Percentiles rank a stretch among this genome's conserved stretches.
Conservation (phyloP, 192 early-diverging fungal species). For the Backusella australiensis region DNA sequence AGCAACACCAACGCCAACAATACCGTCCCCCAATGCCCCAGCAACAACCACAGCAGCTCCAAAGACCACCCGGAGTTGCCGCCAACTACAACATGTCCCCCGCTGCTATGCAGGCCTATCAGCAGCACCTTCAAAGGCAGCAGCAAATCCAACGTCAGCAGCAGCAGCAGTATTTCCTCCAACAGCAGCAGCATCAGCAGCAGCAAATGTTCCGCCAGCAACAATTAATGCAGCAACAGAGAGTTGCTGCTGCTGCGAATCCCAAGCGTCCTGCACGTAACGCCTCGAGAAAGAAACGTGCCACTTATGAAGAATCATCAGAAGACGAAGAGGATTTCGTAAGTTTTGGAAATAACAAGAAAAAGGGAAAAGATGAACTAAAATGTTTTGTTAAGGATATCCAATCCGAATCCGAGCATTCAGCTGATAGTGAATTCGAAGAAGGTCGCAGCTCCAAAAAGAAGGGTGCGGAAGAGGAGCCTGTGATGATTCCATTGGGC, state of each 20-base stretch:
- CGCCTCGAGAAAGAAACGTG: constrained; percentile 27
- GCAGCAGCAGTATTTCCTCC: not conserved
- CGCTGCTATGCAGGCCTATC: constrained; percentile 1
- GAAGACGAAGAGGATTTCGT: constrained; percentile 30
- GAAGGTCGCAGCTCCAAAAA: constrained; percentile 16
- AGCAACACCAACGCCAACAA: not conserved
- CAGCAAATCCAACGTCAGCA: not conserved
- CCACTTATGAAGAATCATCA: constrained; percentile 26
- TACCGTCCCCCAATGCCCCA: not conserved
- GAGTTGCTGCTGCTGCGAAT: not conserved
- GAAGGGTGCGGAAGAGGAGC: constrained; percentile 36
- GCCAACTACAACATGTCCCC: not conserved
- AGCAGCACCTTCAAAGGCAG: not conserved
- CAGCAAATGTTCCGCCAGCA: not conserved
- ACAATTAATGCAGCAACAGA: constrained; percentile 11
- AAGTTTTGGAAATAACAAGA: not conserved
- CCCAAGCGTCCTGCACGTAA: constrained; percentile 15
- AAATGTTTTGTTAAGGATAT: constrained; percentile 11
- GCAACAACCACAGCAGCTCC: not conserved
- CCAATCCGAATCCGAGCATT: constrained; percentile 20
- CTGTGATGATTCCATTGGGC: constrained; percentile 55
- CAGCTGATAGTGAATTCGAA: constrained; percentile 32
- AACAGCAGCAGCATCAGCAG: constrained; percentile 9
- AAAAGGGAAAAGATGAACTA: not conserved
- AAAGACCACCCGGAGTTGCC: not conserved